Evolutionary conservation across 306 rosid species (phyloP), one percentile per base, ranked within the genome.

Genomic region (Sphenostylis stenocarpa): DNA sequence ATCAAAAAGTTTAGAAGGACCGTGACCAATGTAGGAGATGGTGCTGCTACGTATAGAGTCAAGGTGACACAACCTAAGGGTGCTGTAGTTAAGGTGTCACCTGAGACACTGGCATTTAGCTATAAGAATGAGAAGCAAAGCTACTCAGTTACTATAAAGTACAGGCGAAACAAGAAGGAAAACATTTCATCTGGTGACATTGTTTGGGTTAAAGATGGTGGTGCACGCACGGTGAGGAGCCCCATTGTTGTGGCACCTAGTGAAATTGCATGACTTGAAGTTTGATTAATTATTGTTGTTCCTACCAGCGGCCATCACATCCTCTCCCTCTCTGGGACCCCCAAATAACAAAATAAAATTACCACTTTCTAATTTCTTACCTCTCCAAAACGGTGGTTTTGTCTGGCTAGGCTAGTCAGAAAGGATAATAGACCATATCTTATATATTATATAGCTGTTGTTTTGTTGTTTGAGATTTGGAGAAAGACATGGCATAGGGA

Each of bases 11-110:
- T 90, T 77, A 19, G 20, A 24, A 88, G 92, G 71, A 75, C 56
- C 0, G 88, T 81, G 41, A 88, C 96, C 0, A 83, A 85, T 72
- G 91, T 88, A 61, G 96, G 87, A 19, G 82, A 83, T 34, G 89
- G 81, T 21, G 52, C 64, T 7, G 83, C 88, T n/a, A 44, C 43
- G 7, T 90, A 90, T 26, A 80, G 19, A 62, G 89, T 38, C 4
- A 57, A 38, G 5, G 85, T 90, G 80, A 67, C 57, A 0, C 43
- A 71, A 17, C 88, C 90, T 1, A 24, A 56, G 75, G 89, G 89
- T 1, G 48, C 70, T 33, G 34, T 3, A 6, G 86, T 90, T 13
- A 81, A 4, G 3, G 89, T 90, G 20, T 49, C 72, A 0, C 96
- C 91, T 0, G 36, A 67, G 63, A 80, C n/a, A 0, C 4, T 88